Percentiles rank a stretch among this genome's conserved stretches.
phyloP scores from a whole-genome alignment of 306 rosid genomes.

The Calophaca sinica region DNA sequence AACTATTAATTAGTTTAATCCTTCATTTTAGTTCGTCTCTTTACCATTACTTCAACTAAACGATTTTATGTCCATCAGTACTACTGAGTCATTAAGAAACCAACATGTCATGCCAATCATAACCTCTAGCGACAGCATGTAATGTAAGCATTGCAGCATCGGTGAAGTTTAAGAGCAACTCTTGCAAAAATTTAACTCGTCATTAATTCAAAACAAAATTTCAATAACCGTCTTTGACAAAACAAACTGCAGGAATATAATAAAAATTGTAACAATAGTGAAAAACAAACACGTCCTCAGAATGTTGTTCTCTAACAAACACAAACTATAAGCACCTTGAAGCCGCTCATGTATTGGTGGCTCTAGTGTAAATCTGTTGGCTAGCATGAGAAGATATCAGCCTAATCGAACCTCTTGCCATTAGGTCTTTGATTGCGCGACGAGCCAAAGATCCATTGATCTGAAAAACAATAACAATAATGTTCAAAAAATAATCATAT shows the following conservation, averaged over 20 bases:
- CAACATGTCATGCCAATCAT: background rate
- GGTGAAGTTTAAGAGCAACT: too few relatives aligned
- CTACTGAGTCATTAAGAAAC: too few relatives aligned
- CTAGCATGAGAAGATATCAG: constrained; percentile 46
- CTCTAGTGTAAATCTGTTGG: constrained; percentile 53
- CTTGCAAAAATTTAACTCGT: background rate
- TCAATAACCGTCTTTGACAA: background rate
- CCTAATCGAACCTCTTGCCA: constrained; percentile 52
- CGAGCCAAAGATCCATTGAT: constrained; percentile 56
- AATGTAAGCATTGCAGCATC: too few relatives aligned
- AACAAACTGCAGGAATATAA: background rate
- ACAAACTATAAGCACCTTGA: constrained; percentile 1
- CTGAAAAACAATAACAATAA: constrained; percentile 18
- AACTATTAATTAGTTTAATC: too few relatives aligned
- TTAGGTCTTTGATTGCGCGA: constrained; percentile 44
- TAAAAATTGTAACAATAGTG: background rate
- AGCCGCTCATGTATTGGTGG: constrained; percentile 38
- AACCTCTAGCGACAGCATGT: background rate
- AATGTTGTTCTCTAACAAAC: background rate
- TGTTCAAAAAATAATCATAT: background rate
- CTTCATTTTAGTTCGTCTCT: too few relatives aligned
- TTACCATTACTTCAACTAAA: too few relatives aligned
- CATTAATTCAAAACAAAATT: background rate
- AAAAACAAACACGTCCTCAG: background rate
- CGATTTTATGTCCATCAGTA: too few relatives aligned